Evolutionary conservation across 1,284 basidiomycete genomes (phyloP), one percentile per base, ranked within the genome.

Genomic region (Cryptococcus sp.): DNA sequence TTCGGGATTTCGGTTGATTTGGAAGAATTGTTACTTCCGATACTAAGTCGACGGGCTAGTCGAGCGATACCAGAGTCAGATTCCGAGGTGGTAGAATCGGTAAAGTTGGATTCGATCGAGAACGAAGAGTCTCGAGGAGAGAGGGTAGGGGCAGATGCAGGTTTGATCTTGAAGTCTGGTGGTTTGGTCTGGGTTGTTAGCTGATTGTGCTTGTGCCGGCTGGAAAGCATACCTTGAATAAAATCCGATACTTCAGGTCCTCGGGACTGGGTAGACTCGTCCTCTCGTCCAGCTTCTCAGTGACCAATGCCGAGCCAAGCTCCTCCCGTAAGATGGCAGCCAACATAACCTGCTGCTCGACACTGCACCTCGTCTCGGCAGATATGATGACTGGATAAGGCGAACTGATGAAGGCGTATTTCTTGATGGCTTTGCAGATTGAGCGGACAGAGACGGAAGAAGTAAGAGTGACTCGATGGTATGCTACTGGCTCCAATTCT

Each of bases 321-420:
- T 83, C 83, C 31, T 85, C 82, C 14, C 73, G 78, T 80, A 98
- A 85, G 56, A 94, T 89, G 1, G 77, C 69, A 0, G 85, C 91
- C 24, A 98, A 80, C 67, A 81, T 79, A 45, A 88, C 87, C 72
- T 98, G 94, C 72, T 96, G 91, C 19, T 81, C 73, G 3, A 91
- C 63, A 0, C 83, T 80, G 70, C 91, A 96, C 66, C 97, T 93
- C 1, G 97, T 83, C 76, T 99, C 94, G 18, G 92, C 86, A 10
- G 91, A 96, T 57, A 99, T 86, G 68, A 98, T 88, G 62, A 99
- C 79, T 0, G 94, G 94, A 70, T 93, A 98, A 0, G 91, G 89
- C 2, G 91, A 96, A 0, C 88, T 82, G 34, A 90, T 84, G 67
- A 98, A 98, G 0, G 90, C 93, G 67, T 98, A 98, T 69, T 90